Evolutionary conservation across 1,284 basidiomycete genomes (phyloP).

Genomic region (Cutaneotrichosporon sp.): DNA sequence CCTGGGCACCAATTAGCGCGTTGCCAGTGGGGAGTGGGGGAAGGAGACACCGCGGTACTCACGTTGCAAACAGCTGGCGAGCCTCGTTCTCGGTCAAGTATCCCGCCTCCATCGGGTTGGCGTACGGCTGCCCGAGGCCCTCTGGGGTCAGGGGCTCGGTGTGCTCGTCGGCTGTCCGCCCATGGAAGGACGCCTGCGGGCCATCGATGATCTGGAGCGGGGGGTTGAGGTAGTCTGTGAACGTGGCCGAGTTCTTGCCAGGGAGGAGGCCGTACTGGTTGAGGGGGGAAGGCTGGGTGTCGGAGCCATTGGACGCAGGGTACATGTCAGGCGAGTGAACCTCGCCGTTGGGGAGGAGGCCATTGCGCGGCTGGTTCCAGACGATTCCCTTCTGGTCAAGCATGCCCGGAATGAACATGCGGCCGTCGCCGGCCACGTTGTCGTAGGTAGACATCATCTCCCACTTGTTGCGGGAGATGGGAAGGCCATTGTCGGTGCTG

Average conservation of each 20-base stretch:
- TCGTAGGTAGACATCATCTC: not conserved
- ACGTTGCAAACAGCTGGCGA: slow-evolving; percentile 14
- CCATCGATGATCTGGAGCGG: not conserved
- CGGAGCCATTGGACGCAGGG: not conserved
- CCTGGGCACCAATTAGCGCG: slow-evolving; percentile 3
- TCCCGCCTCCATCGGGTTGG: slow-evolving; percentile 8
- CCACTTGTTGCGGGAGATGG: not conserved
- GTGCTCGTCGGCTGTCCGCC: not conserved
- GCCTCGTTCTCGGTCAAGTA: slow-evolving; percentile 17
- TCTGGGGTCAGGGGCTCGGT: not conserved
- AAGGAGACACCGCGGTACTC: slow-evolving; percentile 1
- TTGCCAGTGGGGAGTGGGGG: not conserved
- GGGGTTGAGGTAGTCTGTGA: slow-evolving; percentile 15
- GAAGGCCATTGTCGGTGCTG: not conserved
- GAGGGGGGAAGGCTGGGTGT: not conserved
- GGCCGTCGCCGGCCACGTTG: no score
- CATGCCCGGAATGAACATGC: not conserved
- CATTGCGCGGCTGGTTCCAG: not conserved
- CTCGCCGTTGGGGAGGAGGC: not conserved
- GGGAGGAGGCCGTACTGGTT: not conserved
- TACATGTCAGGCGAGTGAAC: not conserved
- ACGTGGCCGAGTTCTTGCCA: not conserved
- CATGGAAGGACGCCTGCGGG: not conserved
- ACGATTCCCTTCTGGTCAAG: not conserved
- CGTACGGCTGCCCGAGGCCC: not conserved